These are phyloP conservation scores for Syzygium syzygioides DNA, from an alignment of 441 rosid genomes.

Conservation along the genomic window DNA sequence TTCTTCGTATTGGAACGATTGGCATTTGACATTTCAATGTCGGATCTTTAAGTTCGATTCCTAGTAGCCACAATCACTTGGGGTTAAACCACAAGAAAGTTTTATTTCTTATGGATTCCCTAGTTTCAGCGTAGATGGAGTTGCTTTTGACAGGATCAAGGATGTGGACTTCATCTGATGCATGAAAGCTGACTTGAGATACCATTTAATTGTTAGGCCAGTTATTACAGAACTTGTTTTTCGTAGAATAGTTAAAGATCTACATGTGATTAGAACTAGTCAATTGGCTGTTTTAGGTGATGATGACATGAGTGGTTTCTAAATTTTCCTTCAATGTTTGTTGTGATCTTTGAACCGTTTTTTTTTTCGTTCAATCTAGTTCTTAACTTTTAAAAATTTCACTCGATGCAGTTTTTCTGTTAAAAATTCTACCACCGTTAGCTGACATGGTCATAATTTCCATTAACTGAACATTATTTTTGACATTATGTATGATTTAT, in stretches of 20 bases:
- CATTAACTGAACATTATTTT: not conserved
- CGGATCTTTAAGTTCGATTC: not conserved
- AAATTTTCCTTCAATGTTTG: not conserved
- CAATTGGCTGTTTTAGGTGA: not conserved
- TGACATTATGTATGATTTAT: too few relatives aligned
- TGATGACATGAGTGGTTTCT: not conserved
- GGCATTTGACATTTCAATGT: not conserved
- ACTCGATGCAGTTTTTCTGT: not conserved
- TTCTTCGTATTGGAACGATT: not conserved
- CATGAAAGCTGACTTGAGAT: rapidly evolving
- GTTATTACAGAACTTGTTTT: not conserved
- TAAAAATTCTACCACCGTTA: not conserved
- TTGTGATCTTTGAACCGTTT: not conserved
- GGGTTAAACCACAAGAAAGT: not conserved
- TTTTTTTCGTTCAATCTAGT: not conserved
- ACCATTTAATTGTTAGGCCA: rapidly evolving
- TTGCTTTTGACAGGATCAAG: not conserved
- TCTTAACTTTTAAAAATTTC: too few relatives aligned
- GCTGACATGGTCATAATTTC: not conserved
- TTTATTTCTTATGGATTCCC: not conserved
- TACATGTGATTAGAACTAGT: not conserved
- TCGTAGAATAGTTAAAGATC: not conserved
- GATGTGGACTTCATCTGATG: not conserved
- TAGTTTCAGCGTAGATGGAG: not conserved
- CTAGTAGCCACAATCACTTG: not conserved